Base-by-base conservation (phyloP, 2,329 filamentous ascomycete species). In the Zymoseptoria brevis region DNA sequence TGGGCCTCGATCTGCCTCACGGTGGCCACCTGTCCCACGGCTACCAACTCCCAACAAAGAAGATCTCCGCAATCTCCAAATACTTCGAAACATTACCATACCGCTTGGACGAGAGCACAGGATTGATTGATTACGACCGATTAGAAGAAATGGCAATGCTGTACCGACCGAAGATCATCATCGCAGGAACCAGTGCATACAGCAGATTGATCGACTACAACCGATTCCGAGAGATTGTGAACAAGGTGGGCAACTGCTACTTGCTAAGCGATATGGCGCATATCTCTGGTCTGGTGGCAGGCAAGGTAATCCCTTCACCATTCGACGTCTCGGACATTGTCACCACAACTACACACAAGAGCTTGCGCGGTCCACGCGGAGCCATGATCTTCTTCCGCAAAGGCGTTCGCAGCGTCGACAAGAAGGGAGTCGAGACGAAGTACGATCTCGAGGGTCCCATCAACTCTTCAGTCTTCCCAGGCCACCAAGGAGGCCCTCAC, bases 51-150 rank as follows among this genome's bases (percentile, higher is more conserved):
- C 90, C 94, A 30, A 86, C 87, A 73, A 90, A 89, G 81, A 99
- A 99, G 83, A 97, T 99, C 74, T 97, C 93, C n/a, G 91, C 92
- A 70, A 87, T 99, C 66, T 97, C 93, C 59, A 97, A 96, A 74
- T 99, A 99, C 80, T 99, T 99, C 74, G 94, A 99, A 80, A 99
- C 94, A 41, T 80, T 99, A 64, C 94, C 94, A 4, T 99, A 99
- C 81, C 87, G 90, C 60, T 83, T 97, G 57, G 85, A 96, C 78
- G 89, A 95, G 72, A 81, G 86, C 63, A 97, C 93, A 5, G 94
- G 94, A 61, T 81, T 93, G 68, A 99, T 99, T 71, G 92, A 99
- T 80, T 99, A 99, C 76, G 87, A 90, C 71, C 88, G 88, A 73
- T 83, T 99, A 57, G 92, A 96, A 76, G 86, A 95, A 74, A 82